phyloP scores from a whole-genome alignment of 768 basidiomycete species.

The Mycena albidolilacea region DNA sequence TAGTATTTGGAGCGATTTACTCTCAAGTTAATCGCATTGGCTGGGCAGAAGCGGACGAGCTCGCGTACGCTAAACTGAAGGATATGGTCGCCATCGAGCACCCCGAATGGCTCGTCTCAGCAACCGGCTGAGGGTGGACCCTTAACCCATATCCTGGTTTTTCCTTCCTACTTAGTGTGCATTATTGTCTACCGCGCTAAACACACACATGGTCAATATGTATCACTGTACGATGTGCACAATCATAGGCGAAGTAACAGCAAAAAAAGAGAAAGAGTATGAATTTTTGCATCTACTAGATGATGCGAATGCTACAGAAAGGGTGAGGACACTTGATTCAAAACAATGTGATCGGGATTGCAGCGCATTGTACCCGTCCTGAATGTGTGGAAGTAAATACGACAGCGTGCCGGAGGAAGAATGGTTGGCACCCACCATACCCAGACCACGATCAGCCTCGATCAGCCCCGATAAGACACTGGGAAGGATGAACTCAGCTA shows the following conservation, averaged over 20 bases:
- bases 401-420: not conserved
- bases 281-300: too few species aligned
- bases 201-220: not conserved
- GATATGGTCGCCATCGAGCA: not conserved
- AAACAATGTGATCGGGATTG: not conserved
- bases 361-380: not conserved
- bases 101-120: not conserved
- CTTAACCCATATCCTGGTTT: not conserved
- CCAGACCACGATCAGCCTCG: not conserved
- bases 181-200: not conserved
- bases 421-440: not conserved
- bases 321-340: not conserved
- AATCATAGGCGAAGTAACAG: not conserved
- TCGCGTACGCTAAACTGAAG: not conserved
- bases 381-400: not conserved
- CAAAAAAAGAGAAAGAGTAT: too few species aligned
- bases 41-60: not conserved
- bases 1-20: not conserved
- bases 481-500: not conserved
- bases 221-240: not conserved
- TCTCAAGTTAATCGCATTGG: not conserved
- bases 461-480: not conserved
- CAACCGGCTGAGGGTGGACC: not conserved
- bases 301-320: too few species aligned
- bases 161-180: not conserved